A percentile compares a stretch with the other conserved stretches of the same genome.
phyloP scores from a whole-genome alignment of 768 basidiomycete genomes.

The Mycena pura region DNA sequence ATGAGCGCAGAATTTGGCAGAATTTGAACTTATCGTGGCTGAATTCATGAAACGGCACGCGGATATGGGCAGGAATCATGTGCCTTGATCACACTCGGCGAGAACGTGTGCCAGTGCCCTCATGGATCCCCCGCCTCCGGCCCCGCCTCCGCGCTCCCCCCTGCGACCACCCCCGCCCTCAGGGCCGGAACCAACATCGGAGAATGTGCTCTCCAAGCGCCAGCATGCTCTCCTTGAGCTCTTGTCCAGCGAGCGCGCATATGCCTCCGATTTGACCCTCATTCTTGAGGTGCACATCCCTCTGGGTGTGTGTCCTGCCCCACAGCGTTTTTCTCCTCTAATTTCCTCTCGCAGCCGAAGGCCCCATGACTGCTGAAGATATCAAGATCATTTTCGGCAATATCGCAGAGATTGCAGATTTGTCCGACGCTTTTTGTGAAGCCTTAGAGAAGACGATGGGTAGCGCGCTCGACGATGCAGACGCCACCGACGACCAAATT shows the following conservation, averaged over 20 bases:
- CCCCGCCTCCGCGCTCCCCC: conserved; percentile 17
- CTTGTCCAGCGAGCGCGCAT: conserved; percentile 79
- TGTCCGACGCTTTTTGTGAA: conserved; percentile 71
- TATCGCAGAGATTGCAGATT: conserved; percentile 73
- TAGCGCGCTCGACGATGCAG: conserved; percentile 63
- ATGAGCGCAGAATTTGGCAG: no score
- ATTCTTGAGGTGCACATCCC: conserved; percentile 82
- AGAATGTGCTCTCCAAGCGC: conserved; percentile 71
- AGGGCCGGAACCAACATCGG: conserved; percentile 15
- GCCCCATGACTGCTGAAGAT: conserved; percentile 77
- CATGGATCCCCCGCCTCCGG: conserved; percentile 18
- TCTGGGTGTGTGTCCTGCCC: conserved; percentile 47
- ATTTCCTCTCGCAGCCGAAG: conserved; percentile 47
- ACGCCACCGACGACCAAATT: conserved; percentile 67
- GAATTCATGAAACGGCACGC: background rate
- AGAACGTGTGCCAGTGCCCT: background rate
- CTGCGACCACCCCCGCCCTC: conserved; percentile 13
- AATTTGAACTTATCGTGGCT: background rate
- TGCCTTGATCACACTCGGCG: background rate
- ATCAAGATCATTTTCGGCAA: conserved; percentile 78
- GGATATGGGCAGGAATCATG: background rate
- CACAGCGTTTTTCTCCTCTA: conserved; percentile 9
- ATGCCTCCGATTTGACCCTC: conserved; percentile 82
- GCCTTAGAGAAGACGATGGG: conserved; percentile 73
- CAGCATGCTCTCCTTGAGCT: conserved; percentile 80